Evolutionary conservation across 768 basidiomycete species (phyloP).

Genomic region (Termitomyces sp.): DNA sequence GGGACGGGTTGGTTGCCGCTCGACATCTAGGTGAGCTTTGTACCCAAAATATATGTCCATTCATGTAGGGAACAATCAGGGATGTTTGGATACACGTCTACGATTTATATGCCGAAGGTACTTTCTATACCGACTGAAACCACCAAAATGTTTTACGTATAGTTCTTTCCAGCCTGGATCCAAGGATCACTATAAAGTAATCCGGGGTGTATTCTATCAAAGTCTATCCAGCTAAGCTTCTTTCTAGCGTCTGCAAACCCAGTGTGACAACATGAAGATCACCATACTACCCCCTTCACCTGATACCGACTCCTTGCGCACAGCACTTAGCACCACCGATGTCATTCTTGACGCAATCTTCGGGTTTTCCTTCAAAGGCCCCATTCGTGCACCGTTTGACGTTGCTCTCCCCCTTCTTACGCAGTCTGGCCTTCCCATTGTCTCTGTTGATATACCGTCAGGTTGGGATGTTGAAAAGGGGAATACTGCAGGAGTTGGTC

Average conservation of each 20-base stretch:
- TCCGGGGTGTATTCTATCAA: neutral
- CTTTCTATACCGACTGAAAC: neutral
- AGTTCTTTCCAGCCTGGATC: constrained; percentile 59
- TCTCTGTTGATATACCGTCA: constrained; percentile 94
- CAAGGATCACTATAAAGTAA: constrained; percentile 88
- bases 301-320: constrained; percentile 38
- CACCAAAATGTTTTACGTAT: neutral
- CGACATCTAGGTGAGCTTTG: constrained; percentile 72
- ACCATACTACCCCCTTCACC: constrained; percentile 52
- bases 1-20: constrained; percentile 95
- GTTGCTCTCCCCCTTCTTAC: constrained; percentile 61
- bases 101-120: constrained; percentile 93
- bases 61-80: constrained; percentile 33
- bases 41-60: neutral
- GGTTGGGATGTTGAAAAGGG: constrained; percentile 95
- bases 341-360: constrained; percentile 95
- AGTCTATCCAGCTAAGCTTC: neutral
- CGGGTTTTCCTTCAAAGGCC: constrained; percentile 94
- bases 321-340: constrained; percentile 56
- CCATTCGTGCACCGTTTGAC: constrained; percentile 86
- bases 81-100: constrained; percentile 89
- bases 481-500: constrained; percentile 43
- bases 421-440: constrained; percentile 66
- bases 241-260: constrained; percentile 67
- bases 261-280: constrained; percentile 88